Conservation (phyloP, 140 eudicot genomes). For the Stevia rebaudiana region DNA sequence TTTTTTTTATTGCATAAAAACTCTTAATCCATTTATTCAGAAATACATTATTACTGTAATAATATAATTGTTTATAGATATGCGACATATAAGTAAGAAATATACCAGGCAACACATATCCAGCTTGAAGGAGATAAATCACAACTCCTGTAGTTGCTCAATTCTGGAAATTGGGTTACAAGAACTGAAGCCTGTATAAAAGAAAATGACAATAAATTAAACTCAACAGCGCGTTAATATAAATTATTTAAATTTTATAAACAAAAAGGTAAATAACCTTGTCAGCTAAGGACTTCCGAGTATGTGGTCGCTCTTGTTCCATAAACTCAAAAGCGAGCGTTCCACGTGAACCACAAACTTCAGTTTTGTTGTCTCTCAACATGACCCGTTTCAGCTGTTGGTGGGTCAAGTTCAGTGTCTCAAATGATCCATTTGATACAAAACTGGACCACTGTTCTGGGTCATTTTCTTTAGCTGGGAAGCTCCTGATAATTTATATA, state of each 20-base stretch:
- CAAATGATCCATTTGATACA: background rate
- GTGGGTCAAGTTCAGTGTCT: background rate
- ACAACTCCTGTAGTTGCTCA: slow-evolving; percentile 51
- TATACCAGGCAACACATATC: slow-evolving; percentile 69
- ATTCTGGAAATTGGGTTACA: slow-evolving; percentile 49
- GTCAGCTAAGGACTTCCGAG: slow-evolving; percentile 48
- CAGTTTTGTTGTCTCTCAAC: background rate
- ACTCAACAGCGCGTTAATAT: background rate
- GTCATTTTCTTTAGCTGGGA: slow-evolving; percentile 27
- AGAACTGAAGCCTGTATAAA: slow-evolving; percentile 43
- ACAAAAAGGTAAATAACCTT: slow-evolving; percentile 42
- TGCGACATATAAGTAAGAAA: background rate
- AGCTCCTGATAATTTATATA: slow-evolving; percentile 26
- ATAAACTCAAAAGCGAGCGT: slow-evolving; percentile 40
- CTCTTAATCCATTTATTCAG: too few relatives aligned
- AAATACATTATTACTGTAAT: too few relatives aligned
- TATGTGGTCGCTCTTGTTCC: slow-evolving; percentile 49
- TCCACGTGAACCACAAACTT: slow-evolving; percentile 31
- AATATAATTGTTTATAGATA: too few relatives aligned
- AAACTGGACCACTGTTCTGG: background rate
- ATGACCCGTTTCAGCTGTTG: background rate
- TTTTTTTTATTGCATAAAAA: background rate
- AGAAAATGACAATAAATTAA: background rate
- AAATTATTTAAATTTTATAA: background rate
- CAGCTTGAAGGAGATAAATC: slow-evolving; percentile 76